Conservation (phyloP, 108 stramenopile genomes). For the Nitzschia sp. region DNA sequence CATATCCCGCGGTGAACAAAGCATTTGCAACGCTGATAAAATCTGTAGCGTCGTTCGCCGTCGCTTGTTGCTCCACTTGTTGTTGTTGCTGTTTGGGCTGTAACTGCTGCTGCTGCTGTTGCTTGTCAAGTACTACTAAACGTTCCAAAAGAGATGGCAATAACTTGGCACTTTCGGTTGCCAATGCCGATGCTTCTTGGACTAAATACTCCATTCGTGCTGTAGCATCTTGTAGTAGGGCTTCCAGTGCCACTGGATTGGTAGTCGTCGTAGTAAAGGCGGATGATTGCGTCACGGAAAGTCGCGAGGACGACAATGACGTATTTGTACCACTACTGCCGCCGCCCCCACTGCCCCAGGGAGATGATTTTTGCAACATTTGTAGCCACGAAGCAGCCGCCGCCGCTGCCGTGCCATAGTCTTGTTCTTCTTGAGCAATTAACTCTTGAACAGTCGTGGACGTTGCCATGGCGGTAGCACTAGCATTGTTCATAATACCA, state of each 20-base stretch:
- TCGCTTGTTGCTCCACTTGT: slow-evolving; percentile 64
- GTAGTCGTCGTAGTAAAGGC: not conserved
- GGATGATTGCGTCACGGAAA: not conserved
- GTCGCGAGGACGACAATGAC: not conserved
- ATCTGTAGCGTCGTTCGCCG: slow-evolving; percentile 60
- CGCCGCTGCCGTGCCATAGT: not conserved
- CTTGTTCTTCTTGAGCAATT: not conserved
- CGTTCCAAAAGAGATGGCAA: slow-evolving; percentile 47
- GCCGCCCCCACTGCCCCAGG: too few relatives aligned
- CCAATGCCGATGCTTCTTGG: slow-evolving; percentile 43
- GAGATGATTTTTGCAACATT: too few relatives aligned
- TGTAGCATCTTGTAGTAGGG: slow-evolving; percentile 57
- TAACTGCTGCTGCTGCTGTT: slow-evolving; percentile 4
- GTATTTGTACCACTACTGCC: not conserved
- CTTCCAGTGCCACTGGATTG: slow-evolving; percentile 30
- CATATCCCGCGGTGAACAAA: slow-evolving; percentile 58
- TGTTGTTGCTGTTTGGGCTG: slow-evolving; percentile 42
- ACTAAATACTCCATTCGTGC: slow-evolving; percentile 50
- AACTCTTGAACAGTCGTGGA: not conserved
- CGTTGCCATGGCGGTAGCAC: not conserved
- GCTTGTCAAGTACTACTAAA: slow-evolving; percentile 39
- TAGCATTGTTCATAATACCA: not conserved
- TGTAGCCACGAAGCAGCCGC: not conserved
- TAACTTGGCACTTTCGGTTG: slow-evolving; percentile 45
- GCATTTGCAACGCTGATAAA: slow-evolving; percentile 62